These are phyloP conservation scores for Macrophomina pseudophaseolina DNA, from an alignment of 2,329 filamentous ascomycete species.

Conservation along the genomic window DNA sequence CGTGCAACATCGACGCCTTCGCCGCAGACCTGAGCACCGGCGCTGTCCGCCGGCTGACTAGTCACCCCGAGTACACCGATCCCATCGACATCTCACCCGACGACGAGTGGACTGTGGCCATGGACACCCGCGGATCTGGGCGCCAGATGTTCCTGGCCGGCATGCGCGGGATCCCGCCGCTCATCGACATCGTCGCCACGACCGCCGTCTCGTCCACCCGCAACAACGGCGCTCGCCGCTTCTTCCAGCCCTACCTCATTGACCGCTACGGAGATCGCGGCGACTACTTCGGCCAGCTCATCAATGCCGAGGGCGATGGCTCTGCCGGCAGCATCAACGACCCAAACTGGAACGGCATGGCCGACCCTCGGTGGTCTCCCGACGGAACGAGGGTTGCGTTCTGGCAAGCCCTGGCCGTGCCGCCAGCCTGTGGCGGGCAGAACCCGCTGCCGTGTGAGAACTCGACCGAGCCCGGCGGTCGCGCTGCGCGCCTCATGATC, in stretches of 20 bases:
- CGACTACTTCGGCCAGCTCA: conserved; percentile 50
- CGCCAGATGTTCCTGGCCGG: conserved; percentile 51
- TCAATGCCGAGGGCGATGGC: conserved; percentile 44
- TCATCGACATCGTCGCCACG: conserved; percentile 45
- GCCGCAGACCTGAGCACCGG: conserved; percentile 50
- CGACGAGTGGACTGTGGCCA: conserved; percentile 49
- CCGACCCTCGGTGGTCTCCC: conserved; percentile 50
- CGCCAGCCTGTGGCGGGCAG: conserved; percentile 50
- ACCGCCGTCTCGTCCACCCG: conserved; percentile 47
- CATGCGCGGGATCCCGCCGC: conserved; percentile 51
- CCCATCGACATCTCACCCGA: conserved; percentile 51
- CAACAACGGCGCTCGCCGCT: conserved; percentile 53
- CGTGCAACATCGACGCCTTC: conserved; percentile 54
- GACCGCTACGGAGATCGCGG: conserved; percentile 53
- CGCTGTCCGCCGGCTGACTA: conserved; percentile 49
- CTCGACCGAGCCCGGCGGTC: conserved; percentile 47
- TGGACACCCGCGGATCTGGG: conserved; percentile 52
- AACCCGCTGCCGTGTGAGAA: conserved; percentile 51
- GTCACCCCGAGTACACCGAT: conserved; percentile 53
- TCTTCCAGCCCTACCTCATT: conserved; percentile 54
- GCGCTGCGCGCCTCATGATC: conserved; percentile 50
- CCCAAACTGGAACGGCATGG: conserved; percentile 55
- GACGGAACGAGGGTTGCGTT: conserved; percentile 53
- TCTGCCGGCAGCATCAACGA: conserved; percentile 49
- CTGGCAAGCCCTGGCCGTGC: conserved; percentile 46